These are phyloP conservation scores for Thymus mandschuricus DNA, from an alignment of 257 asterid genomes.

Conservation along the genomic window DNA sequence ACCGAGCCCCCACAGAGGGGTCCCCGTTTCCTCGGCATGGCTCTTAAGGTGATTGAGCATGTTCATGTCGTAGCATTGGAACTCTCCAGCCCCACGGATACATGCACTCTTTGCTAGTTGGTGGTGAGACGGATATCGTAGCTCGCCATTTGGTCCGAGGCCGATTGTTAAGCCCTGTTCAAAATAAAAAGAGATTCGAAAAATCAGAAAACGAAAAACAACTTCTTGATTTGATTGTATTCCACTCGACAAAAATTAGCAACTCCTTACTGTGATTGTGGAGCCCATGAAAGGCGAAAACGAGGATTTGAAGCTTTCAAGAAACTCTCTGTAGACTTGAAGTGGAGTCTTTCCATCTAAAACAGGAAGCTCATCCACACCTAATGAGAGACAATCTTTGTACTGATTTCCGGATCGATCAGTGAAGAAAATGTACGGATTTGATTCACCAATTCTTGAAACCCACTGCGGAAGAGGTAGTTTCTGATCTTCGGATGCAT, in stretches of 20 bases:
- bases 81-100: conserved; percentile 69
- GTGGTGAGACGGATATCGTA: conserved; percentile 78
- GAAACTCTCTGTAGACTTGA: conserved; percentile 63
- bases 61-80: conserved; percentile 78
- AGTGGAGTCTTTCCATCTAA: conserved; percentile 83
- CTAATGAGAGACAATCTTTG: conserved; percentile 69
- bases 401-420: conserved; percentile 64
- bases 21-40: conserved; percentile 57
- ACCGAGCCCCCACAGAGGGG: conserved; percentile 82
- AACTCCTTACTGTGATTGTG: conserved; percentile 67
- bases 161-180: conserved; percentile 77
- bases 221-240: not conserved
- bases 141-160: conserved; percentile 92
- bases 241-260: not conserved
- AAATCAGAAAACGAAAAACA: conserved; percentile 17
- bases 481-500: conserved; percentile 51
- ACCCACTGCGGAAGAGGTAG: conserved; percentile 77
- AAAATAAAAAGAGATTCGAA: conserved; percentile 1
- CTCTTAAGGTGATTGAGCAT: conserved; percentile 64
- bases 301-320: conserved; percentile 62
- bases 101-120: conserved; percentile 28
- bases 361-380: conserved; percentile 74
- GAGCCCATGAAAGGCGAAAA: conserved; percentile 66
- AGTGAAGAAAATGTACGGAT: conserved; percentile 57
- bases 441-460: conserved; percentile 56